Percentiles rank a stretch among this genome's conserved stretches.
phyloP scores from a whole-genome alignment of 306 rosid species.

The Prunus dulcis region DNA sequence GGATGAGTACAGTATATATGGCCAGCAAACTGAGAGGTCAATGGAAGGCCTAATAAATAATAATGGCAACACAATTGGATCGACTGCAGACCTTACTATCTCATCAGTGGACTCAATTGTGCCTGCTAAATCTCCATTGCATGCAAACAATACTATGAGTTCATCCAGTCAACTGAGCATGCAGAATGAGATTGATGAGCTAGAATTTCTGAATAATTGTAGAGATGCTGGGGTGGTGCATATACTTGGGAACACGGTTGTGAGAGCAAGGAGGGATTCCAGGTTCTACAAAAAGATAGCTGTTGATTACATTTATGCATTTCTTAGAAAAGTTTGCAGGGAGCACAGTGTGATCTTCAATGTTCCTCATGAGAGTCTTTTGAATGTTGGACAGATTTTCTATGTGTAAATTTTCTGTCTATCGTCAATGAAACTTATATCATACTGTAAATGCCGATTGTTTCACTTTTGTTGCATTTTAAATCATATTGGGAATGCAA shows the following conservation, averaged over 20 bases:
- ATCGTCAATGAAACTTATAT: not conserved
- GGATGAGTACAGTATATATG: slow-evolving; percentile 68
- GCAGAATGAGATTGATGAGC: slow-evolving; percentile 70
- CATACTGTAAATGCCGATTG: slow-evolving; percentile 6
- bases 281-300: slow-evolving; percentile 84
- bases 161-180: slow-evolving; percentile 51
- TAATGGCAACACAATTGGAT: slow-evolving; percentile 37
- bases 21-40: slow-evolving; percentile 51
- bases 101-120: slow-evolving; percentile 73
- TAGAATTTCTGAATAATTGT: slow-evolving; percentile 70
- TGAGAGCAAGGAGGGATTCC: slow-evolving; percentile 86
- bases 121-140: slow-evolving; percentile 50
- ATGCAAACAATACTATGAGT: slow-evolving; percentile 35
- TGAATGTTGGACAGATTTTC: slow-evolving; percentile 90
- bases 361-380: slow-evolving; percentile 92
- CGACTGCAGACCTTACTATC: slow-evolving; percentile 40
- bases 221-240: slow-evolving; percentile 97
- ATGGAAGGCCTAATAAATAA: slow-evolving; percentile 35
- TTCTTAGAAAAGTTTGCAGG: slow-evolving; percentile 94
- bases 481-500: not conserved
- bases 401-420: slow-evolving; percentile 49
- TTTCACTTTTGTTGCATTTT: not conserved
- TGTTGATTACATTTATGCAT: slow-evolving; percentile 86
- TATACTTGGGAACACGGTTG: slow-evolving; percentile 84
- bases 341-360: slow-evolving; percentile 91